These are phyloP conservation scores for Tolypocladium tropicale DNA, from an alignment of 2,329 filamentous ascomycete species.

Conservation along the genomic window DNA sequence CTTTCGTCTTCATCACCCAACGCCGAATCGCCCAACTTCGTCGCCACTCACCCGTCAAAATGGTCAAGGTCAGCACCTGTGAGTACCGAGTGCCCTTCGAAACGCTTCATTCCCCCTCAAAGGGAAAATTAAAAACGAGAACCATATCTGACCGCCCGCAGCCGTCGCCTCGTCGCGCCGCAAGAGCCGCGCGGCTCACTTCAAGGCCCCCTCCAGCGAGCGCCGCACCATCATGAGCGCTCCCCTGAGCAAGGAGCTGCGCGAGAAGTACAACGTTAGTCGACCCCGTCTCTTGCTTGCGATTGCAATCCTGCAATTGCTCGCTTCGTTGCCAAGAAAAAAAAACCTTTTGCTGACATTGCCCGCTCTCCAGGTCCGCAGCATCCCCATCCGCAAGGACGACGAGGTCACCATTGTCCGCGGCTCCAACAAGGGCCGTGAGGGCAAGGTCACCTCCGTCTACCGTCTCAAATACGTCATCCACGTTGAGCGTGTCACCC, in stretches of 20 bases:
- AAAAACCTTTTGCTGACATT: not conserved
- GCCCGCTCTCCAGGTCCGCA: conserved; percentile 59
- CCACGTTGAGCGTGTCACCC: conserved; percentile 92
- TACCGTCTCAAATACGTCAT: conserved; percentile 98
- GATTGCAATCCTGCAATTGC: not conserved
- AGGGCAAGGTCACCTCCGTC: conserved; percentile 96
- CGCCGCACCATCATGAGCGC: conserved; percentile 97
- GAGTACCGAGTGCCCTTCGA: conserved; percentile 16
- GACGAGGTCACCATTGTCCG: conserved; percentile 91
- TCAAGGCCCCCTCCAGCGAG: conserved; percentile 85
- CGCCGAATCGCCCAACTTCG: conserved; percentile 15
- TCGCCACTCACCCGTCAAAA: conserved; percentile 35
- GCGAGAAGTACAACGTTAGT: conserved; percentile 96
- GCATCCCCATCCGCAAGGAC: conserved; percentile 95
- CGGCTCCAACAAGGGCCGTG: conserved; percentile 90
- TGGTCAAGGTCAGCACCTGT: conserved; percentile 62
- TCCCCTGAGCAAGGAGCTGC: conserved; percentile 89
- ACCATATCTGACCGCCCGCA: conserved; percentile 18
- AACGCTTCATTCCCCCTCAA: not conserved
- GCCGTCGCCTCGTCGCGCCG: conserved; percentile 71
- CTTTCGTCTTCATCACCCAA: conserved; percentile 17
- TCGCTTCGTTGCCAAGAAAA: not conserved
- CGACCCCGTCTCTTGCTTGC: not conserved
- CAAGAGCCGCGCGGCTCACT: conserved; percentile 99
- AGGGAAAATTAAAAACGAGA: not conserved